Evolutionary conservation across 768 basidiomycete species (phyloP).

Genomic region (Panaeolus cyanescens): DNA sequence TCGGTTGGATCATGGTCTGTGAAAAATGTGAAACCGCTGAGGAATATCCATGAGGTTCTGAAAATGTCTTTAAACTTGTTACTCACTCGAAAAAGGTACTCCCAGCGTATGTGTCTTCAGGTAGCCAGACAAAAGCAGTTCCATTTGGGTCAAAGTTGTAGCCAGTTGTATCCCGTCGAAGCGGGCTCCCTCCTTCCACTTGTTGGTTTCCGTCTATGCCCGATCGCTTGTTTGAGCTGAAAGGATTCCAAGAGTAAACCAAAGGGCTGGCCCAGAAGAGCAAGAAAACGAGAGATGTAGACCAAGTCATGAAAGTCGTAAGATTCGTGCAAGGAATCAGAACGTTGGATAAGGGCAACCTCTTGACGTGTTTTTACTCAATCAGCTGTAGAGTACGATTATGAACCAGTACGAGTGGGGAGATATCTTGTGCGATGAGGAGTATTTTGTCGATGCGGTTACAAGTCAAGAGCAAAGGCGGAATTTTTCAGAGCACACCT

Average conservation of each 20-base stretch:
- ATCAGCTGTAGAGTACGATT: no score
- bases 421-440: no score
- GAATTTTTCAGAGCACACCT: not conserved
- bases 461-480: not conserved
- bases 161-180: constrained; percentile 3
- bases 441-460: not conserved
- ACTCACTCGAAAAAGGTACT: constrained; percentile 69
- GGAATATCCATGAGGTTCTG: not conserved
- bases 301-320: not conserved
- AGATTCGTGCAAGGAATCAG: not conserved
- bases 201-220: not conserved
- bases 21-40: constrained; percentile 62
- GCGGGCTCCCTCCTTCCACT: not conserved
- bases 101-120: constrained; percentile 68
- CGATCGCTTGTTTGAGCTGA: not conserved
- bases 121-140: constrained; percentile 47
- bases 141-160: constrained; percentile 9
- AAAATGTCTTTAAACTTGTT: constrained; percentile 2
- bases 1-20: constrained; percentile 66
- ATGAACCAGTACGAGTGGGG: no score
- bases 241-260: not conserved
- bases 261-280: no score
- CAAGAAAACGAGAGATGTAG: not conserved
- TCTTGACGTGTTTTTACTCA: no score
- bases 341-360: no score